These are phyloP conservation scores for Tremellales sp. DNA, from an alignment of 1,284 basidiomycete species.

Conservation along the genomic window DNA sequence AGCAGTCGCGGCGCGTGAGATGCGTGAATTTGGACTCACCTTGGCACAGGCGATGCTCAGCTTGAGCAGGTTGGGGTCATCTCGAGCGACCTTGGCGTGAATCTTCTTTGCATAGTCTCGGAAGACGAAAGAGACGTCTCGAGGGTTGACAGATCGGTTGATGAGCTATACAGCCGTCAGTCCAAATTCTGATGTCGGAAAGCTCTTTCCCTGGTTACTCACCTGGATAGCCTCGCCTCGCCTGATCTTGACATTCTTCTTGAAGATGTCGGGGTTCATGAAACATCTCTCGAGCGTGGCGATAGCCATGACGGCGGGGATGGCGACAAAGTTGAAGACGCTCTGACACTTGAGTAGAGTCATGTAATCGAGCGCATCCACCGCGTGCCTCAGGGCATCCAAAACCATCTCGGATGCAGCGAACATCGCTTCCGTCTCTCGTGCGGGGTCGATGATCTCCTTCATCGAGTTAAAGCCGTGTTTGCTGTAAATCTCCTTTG, in stretches of 20 bases:
- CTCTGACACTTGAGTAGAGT: constrained; percentile 81
- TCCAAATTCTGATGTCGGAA: neutral
- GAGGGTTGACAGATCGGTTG: constrained; percentile 81
- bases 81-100: constrained; percentile 69
- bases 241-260: constrained; percentile 90
- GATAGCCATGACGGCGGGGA: constrained; percentile 94
- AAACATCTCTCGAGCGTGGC: constrained; percentile 89
- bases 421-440: constrained; percentile 65
- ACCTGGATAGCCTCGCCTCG: constrained; percentile 84
- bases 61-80: constrained; percentile 82
- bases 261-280: constrained; percentile 87
- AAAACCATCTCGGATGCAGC: constrained; percentile 84
- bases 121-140: constrained; percentile 89
- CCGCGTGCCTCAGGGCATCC: constrained; percentile 80
- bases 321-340: constrained; percentile 95
- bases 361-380: constrained; percentile 86
- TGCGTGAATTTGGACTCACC: constrained; percentile 48
- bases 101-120: constrained; percentile 75
- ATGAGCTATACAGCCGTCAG: constrained; percentile 61
- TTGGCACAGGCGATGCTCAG: constrained; percentile 76
- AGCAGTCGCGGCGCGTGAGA: neutral
- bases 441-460: constrained; percentile 49
- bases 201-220: constrained; percentile 26
- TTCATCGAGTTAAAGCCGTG: constrained; percentile 61
- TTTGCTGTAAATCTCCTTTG: constrained; percentile 80